These are phyloP conservation scores for Petunia secreta DNA, from an alignment of 257 asterid genomes.

Conservation along the genomic window DNA sequence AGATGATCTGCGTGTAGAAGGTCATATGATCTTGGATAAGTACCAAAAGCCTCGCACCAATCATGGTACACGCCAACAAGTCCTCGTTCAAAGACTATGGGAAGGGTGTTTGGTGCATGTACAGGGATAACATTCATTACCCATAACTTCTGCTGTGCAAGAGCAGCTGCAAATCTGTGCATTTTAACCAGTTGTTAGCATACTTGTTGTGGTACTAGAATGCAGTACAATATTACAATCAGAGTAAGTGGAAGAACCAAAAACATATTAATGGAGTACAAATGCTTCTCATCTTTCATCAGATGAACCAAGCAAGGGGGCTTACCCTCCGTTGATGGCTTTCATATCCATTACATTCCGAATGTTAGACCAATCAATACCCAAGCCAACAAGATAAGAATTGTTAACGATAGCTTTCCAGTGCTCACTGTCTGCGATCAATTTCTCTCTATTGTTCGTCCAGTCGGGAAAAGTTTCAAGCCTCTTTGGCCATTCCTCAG, in stretches of 20 bases:
- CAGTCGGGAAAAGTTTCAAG: conserved; percentile 86
- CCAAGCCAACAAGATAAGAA: conserved; percentile 78
- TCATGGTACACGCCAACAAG: conserved; percentile 88
- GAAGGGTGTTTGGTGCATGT: conserved; percentile 91
- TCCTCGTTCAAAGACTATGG: conserved; percentile 87
- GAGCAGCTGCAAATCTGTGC: conserved; percentile 94
- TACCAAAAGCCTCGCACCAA: conserved; percentile 92
- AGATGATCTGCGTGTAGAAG: conserved; percentile 97
- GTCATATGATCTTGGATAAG: conserved; percentile 94
- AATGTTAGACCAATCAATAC: conserved; percentile 84
- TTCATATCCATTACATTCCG: conserved; percentile 94
- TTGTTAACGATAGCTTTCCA: conserved; percentile 83
- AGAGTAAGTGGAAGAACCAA: not conserved
- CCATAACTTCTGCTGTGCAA: conserved; percentile 73
- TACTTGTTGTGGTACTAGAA: not conserved
- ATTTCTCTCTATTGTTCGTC: conserved; percentile 69
- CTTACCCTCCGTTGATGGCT: conserved; percentile 95
- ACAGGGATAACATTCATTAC: conserved; percentile 90
- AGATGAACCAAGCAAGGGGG: not conserved
- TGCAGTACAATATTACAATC: not conserved
- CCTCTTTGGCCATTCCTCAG: conserved; percentile 93
- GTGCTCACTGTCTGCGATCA: conserved; percentile 71
- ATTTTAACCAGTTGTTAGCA: conserved; percentile 10
- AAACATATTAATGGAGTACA: not conserved
- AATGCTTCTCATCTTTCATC: not conserved